These are phyloP conservation scores for Tolypocladium ovalisporum DNA, from an alignment of 2,329 filamentous ascomycete species.

Conservation along the genomic window DNA sequence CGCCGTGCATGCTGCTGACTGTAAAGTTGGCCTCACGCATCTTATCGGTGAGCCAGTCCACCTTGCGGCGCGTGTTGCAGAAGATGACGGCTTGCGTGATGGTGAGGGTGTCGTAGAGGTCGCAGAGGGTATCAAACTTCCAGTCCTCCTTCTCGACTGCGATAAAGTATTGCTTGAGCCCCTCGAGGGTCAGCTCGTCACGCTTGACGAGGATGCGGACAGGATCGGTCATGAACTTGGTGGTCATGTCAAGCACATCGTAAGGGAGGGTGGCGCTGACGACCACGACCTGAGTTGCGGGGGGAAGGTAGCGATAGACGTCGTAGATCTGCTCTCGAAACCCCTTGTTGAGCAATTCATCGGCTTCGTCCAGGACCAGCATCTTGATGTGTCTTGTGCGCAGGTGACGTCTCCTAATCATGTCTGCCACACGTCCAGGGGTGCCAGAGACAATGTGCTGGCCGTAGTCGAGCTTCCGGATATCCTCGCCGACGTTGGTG, in stretches of 20 bases:
- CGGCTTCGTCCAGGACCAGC: constrained; percentile 51
- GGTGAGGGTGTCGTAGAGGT: constrained; percentile 96
- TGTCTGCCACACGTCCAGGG: constrained; percentile 75
- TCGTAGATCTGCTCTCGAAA: constrained; percentile 99
- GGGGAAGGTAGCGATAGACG: constrained; percentile 92
- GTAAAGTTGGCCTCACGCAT: constrained; percentile 99
- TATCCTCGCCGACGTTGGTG: constrained; percentile 96
- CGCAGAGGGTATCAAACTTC: constrained; percentile 98
- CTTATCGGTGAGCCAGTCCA: constrained; percentile 98
- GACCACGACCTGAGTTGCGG: constrained; percentile 95
- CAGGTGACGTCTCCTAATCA: constrained; percentile 47
- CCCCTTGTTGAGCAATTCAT: constrained; percentile 71
- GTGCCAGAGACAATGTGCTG: constrained; percentile 97
- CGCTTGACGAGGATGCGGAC: constrained; percentile 96
- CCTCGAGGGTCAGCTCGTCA: constrained; percentile 95
- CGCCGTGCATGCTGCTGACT: constrained; percentile 96
- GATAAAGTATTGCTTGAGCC: constrained; percentile 98
- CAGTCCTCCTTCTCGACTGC: constrained; percentile 99
- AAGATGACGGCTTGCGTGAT: constrained; percentile 99
- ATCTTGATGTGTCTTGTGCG: constrained; percentile 54
- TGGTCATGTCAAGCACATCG: constrained; percentile 98
- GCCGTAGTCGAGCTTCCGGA: constrained; percentile 92
- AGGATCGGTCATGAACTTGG: constrained; percentile 98
- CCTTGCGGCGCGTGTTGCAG: constrained; percentile 98
- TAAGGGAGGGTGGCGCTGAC: constrained; percentile 94